These are phyloP conservation scores for Trebouxia sp. DNA, from an alignment of 139 green algal genomes.

Conservation along the genomic window DNA sequence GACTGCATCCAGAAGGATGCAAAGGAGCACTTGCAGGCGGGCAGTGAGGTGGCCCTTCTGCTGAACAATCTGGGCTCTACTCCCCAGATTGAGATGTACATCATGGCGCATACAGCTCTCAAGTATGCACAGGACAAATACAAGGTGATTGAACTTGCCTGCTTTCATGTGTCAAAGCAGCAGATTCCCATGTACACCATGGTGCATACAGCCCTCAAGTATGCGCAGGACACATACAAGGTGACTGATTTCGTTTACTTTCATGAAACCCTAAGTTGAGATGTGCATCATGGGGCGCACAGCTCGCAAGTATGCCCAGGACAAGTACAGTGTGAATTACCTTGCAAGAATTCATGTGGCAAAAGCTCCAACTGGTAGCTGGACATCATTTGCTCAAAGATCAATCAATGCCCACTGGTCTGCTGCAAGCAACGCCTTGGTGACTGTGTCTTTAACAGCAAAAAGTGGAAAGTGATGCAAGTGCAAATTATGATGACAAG, in stretches of 20 bases:
- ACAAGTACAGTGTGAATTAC: conserved; percentile 36
- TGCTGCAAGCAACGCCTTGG: too few relatives aligned
- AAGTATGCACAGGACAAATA: conserved; percentile 22
- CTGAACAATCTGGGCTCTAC: conserved; percentile 64
- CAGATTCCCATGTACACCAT: conserved; percentile 69
- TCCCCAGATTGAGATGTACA: conserved; percentile 67
- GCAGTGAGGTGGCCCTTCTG: conserved; percentile 53
- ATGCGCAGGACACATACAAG: conserved; percentile 33
- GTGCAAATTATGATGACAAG: too few relatives aligned
- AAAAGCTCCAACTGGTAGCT: too few relatives aligned
- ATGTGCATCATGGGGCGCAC: conserved; percentile 49
- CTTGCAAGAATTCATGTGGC: too few relatives aligned
- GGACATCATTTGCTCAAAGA: too few relatives aligned
- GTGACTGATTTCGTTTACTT: too few relatives aligned
- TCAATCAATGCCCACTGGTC: too few relatives aligned
- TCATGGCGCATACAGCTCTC: conserved; percentile 49
- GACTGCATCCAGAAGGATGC: neutral
- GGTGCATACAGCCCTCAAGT: conserved; percentile 38
- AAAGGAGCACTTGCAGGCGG: neutral
- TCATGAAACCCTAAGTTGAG: too few relatives aligned
- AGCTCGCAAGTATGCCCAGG: conserved; percentile 36
- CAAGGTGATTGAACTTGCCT: too few relatives aligned
- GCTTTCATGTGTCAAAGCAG: too few relatives aligned
- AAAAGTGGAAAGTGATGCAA: too few relatives aligned
- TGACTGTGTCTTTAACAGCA: too few relatives aligned